Evolutionary conservation across 2,329 filamentous ascomycete genomes (phyloP).

Genomic region (Diaporthe citri): DNA sequence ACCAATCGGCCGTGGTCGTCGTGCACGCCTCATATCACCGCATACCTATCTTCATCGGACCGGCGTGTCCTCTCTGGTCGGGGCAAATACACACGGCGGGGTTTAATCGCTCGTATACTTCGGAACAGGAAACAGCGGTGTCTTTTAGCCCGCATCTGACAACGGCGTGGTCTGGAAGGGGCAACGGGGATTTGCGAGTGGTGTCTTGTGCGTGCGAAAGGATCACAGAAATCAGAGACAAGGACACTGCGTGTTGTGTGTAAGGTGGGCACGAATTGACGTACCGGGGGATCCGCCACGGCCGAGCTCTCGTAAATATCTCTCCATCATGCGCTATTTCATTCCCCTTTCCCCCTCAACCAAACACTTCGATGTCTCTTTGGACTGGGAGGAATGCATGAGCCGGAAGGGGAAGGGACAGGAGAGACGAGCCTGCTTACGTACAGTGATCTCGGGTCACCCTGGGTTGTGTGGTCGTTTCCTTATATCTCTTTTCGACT

Average conservation of each 20-base stretch:
- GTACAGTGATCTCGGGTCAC: conserved; percentile 37
- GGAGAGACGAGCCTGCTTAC: conserved; percentile 34
- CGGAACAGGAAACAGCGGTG: conserved; percentile 42
- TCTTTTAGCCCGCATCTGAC: conserved; percentile 41
- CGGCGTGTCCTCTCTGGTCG: conserved; percentile 44
- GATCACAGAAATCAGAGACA: conserved; percentile 40
- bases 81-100: conserved; percentile 41
- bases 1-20: conserved; percentile 41
- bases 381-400: conserved; percentile 17
- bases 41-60: conserved; percentile 43
- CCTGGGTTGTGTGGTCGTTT: conserved; percentile 35
- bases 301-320: conserved; percentile 38
- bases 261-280: conserved; percentile 37
- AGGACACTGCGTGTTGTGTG: conserved; percentile 39
- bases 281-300: conserved; percentile 36
- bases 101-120: conserved; percentile 41
- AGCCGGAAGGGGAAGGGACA: not conserved
- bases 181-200: conserved; percentile 32
- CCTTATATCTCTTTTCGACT: conserved; percentile 40
- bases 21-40: conserved; percentile 40
- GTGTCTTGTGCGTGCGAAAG: conserved; percentile 37
- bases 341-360: not conserved
- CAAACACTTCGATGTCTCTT: conserved; percentile 14
- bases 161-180: conserved; percentile 39
- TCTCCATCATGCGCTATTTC: conserved; percentile 33